Percentiles rank a stretch among this genome's conserved stretches.
Evolutionary conservation across 495 filamentous ascomycete genomes (phyloP).

Genomic region (Pyronema domesticum): DNA sequence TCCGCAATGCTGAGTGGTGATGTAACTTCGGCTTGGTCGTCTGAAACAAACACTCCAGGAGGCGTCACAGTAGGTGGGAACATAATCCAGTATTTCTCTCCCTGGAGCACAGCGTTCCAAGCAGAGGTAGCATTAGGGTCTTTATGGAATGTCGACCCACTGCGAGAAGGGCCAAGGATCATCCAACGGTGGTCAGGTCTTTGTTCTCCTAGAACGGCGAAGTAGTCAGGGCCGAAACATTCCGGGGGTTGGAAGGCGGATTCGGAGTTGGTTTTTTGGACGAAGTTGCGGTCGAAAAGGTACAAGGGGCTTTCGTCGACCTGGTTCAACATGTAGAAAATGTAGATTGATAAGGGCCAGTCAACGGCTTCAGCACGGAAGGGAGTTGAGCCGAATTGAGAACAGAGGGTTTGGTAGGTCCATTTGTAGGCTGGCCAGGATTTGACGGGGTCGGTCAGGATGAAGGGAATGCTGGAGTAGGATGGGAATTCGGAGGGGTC

Average conservation of each 20-base stretch:
- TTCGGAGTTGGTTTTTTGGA: slow-evolving; percentile 62
- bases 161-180: slow-evolving; percentile 75
- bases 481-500: slow-evolving; percentile 52
- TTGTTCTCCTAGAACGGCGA: slow-evolving; percentile 58
- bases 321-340: slow-evolving; percentile 59
- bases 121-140: slow-evolving; percentile 53
- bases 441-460: slow-evolving; percentile 69
- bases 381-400: slow-evolving; percentile 41
- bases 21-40: slow-evolving; percentile 87
- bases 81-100: slow-evolving; percentile 97
- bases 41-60: slow-evolving; percentile 80
- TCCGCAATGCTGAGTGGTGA: slow-evolving; percentile 89
- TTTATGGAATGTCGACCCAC: slow-evolving; percentile 93
- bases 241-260: slow-evolving; percentile 65
- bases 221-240: slow-evolving; percentile 80
- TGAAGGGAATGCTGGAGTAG: slow-evolving; percentile 74
- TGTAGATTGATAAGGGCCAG: slow-evolving; percentile 67
- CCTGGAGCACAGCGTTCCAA: slow-evolving; percentile 88
- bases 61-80: slow-evolving; percentile 59
- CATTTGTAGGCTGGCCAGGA: slow-evolving; percentile 69
- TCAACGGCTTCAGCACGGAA: slow-evolving; percentile 92
- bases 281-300: slow-evolving; percentile 76
- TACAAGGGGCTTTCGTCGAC: slow-evolving; percentile 88
- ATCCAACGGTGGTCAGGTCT: slow-evolving; percentile 85
- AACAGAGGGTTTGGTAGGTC: slow-evolving; percentile 46